phyloP scores from a whole-genome alignment of 495 filamentous ascomycete genomes.

The Penicillium salamii region DNA sequence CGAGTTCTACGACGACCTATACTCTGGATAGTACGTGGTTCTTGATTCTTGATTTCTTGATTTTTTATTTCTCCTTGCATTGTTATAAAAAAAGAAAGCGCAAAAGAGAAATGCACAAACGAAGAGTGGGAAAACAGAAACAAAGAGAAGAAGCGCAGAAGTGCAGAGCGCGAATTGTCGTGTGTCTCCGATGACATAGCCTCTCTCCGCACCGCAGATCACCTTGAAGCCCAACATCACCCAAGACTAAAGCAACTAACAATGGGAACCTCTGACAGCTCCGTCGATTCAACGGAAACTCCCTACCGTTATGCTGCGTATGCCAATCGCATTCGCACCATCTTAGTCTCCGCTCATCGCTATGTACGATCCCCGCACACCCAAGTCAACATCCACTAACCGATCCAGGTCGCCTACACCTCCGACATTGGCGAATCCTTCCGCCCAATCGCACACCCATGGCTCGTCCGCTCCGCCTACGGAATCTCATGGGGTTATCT shows the following conservation, averaged over 20 bases:
- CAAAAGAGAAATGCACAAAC: not conserved
- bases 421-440: conserved; percentile 97
- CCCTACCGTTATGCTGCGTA: conserved; percentile 91
- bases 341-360: conserved; percentile 85
- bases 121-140: not conserved
- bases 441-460: conserved; percentile 85
- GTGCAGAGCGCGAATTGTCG: not conserved
- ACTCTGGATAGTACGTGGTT: conserved; percentile 80
- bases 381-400: not conserved
- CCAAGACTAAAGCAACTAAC: conserved; percentile 9
- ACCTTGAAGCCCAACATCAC: not conserved
- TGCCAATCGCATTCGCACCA: conserved; percentile 78
- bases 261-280: conserved; percentile 46
- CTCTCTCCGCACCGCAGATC: conserved; percentile 7
- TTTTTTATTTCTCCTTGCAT: conserved; percentile 17
- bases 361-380: conserved; percentile 48
- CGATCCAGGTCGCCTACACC: conserved; percentile 71
- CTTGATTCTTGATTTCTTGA: too few species aligned
- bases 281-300: conserved; percentile 76
- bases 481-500: conserved; percentile 91
- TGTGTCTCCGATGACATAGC: not conserved
- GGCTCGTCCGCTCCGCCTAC: conserved; percentile 77
- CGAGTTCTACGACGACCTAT: conserved; percentile 72
- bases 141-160: not conserved
- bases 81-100: not conserved